Evolutionary conservation across 1,284 basidiomycete species (phyloP).

Genomic region (Leccinum variabile): DNA sequence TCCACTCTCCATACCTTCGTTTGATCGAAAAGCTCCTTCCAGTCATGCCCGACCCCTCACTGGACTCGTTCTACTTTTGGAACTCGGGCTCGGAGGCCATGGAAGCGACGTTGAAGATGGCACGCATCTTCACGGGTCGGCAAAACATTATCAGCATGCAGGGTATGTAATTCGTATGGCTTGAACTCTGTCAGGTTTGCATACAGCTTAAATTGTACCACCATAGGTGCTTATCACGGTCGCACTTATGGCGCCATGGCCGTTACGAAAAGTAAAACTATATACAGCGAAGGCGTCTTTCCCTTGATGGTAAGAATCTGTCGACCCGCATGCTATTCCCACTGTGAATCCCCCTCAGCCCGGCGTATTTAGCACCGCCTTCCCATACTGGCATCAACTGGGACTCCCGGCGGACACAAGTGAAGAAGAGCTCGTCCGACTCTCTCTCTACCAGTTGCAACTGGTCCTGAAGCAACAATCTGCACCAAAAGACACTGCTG

Average conservation of each 20-base stretch:
- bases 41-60: conserved; percentile 81
- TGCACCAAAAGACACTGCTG: conserved; percentile 84
- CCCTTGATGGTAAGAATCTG: conserved; percentile 72
- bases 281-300: conserved; percentile 78
- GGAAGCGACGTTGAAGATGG: conserved; percentile 82
- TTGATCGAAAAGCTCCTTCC: conserved; percentile 80
- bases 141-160: conserved; percentile 93
- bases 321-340: neutral
- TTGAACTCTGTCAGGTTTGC: neutral
- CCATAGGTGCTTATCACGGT: conserved; percentile 77
- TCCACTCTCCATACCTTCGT: conserved; percentile 73
- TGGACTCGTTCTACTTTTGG: conserved; percentile 96
- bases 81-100: conserved; percentile 93
- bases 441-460: conserved; percentile 81
- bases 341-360: conserved; percentile 49
- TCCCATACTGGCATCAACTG: conserved; percentile 93
- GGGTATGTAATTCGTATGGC: conserved; percentile 40
- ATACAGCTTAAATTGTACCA: conserved; percentile 5
- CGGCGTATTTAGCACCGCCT: conserved; percentile 80
- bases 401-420: conserved; percentile 64
- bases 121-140: conserved; percentile 71
- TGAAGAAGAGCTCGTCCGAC: conserved; percentile 62
- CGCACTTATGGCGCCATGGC: conserved; percentile 87
- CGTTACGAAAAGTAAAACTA: conserved; percentile 87
- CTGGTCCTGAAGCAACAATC: conserved; percentile 85